A percentile compares a stretch with the other conserved stretches of the same genome.
phyloP scores from a whole-genome alignment of 768 basidiomycete species.

The Mycena crocata region DNA sequence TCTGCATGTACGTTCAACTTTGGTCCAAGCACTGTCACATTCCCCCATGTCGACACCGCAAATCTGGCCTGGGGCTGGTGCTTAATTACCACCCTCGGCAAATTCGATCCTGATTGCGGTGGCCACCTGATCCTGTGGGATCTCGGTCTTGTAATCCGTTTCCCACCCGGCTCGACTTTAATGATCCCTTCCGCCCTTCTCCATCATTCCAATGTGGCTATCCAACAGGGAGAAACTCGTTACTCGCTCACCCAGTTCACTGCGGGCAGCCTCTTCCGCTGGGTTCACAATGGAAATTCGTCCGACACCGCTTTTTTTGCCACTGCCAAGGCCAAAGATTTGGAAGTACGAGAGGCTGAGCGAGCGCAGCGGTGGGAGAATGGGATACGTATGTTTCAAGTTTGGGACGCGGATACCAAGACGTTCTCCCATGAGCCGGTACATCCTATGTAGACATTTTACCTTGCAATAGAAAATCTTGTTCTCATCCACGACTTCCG shows the following conservation, averaged over 20 bases:
- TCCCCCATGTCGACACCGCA: too few relatives aligned
- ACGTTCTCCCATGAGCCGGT: too few relatives aligned
- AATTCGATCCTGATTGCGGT: too few relatives aligned
- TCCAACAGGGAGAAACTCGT: slow-evolving; percentile 29
- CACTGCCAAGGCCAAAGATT: not conserved
- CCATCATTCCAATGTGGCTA: slow-evolving; percentile 34
- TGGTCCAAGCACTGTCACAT: too few relatives aligned
- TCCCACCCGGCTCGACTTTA: too few relatives aligned
- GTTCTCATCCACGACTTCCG: too few relatives aligned
- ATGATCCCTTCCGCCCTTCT: slow-evolving; percentile 40
- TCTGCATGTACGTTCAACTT: slow-evolving; percentile 12
- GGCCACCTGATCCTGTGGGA: too few relatives aligned
- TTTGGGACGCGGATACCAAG: not conserved
- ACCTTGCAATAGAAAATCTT: too few relatives aligned
- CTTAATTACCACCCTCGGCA: slow-evolving; percentile 39
- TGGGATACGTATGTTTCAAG: not conserved
- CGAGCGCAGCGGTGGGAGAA: slow-evolving; percentile 1
- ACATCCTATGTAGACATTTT: too few relatives aligned
- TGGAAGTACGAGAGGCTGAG: not conserved
- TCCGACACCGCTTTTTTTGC: not conserved
- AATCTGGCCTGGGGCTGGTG: slow-evolving; percentile 41
- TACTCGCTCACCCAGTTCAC: slow-evolving; percentile 37
- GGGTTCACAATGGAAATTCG: slow-evolving; percentile 35
- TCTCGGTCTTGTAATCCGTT: too few relatives aligned
- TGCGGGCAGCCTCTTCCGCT: slow-evolving; percentile 39